phyloP scores from a whole-genome alignment of 176 grass and related monocot species.

The Zoysia japonica region DNA sequence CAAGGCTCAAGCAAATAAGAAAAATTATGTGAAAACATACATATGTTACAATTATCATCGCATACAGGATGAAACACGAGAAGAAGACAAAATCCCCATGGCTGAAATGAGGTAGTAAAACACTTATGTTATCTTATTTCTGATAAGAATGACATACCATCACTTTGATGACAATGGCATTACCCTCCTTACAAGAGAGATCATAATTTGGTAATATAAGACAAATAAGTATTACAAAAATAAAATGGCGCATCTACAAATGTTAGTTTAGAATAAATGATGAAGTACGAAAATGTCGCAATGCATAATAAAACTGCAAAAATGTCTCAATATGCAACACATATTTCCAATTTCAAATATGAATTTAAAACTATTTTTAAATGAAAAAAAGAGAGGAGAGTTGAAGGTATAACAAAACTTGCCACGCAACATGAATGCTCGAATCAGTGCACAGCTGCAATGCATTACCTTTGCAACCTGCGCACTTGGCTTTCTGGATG shows the following conservation, averaged over 20 bases:
- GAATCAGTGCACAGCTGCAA: not conserved
- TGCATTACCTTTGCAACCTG: constrained; percentile 51
- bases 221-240: not conserved
- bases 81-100: not conserved
- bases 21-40: not conserved
- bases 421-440: not conserved
- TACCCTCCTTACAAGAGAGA: not conserved
- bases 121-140: not conserved
- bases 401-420: not conserved
- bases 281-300: too few species aligned
- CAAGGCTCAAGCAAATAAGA: not conserved
- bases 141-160: not conserved
- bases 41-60: constrained; percentile 14
- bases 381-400: not conserved
- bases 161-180: not conserved
- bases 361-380: not conserved
- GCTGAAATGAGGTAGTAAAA: constrained; percentile 7
- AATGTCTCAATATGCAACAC: too few species aligned
- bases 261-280: not conserved
- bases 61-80: not conserved
- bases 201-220: not conserved
- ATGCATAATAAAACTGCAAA: too few species aligned
- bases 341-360: not conserved
- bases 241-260: not conserved
- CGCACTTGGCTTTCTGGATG: constrained; percentile 35